Evolutionary conservation across 1,284 basidiomycete species (phyloP).

Genomic region (Ceratobasidium sp.): DNA sequence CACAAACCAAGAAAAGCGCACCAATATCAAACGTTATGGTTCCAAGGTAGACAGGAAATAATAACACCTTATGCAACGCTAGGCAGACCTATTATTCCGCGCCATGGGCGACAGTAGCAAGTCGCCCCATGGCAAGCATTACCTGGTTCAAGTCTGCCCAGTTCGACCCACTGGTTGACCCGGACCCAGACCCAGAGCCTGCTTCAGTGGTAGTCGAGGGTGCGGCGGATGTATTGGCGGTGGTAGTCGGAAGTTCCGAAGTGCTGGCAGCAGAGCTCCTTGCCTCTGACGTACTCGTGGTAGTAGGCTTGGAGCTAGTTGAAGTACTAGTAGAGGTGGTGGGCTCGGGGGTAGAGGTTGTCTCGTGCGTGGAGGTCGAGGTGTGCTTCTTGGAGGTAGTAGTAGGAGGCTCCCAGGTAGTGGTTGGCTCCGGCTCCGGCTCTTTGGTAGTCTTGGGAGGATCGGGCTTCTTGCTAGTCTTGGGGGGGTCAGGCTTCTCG

Average conservation of each 20-base stretch:
- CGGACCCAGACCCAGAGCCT: slow-evolving; percentile 14
- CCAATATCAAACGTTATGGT: not conserved
- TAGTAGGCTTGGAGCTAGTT: slow-evolving; percentile 30
- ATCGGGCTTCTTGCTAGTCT: slow-evolving; percentile 26
- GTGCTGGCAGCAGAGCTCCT: slow-evolving; percentile 20
- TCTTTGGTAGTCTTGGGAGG: slow-evolving; percentile 20
- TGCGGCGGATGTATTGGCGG: slow-evolving; percentile 4
- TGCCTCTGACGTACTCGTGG: slow-evolving; percentile 31
- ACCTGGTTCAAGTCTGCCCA: slow-evolving; percentile 26
- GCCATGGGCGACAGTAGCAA: slow-evolving; percentile 13
- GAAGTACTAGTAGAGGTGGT: slow-evolving; percentile 14
- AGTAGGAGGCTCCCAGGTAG: not conserved
- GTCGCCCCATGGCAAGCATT: slow-evolving; percentile 39
- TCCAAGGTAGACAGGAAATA: not conserved
- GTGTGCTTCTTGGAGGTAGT: slow-evolving; percentile 22
- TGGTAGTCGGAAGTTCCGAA: slow-evolving; percentile 7
- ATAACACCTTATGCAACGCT: not conserved
- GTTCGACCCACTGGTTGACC: slow-evolving; percentile 24
- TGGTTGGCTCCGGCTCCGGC: slow-evolving; percentile 16
- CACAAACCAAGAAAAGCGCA: not conserved
- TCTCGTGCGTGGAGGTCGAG: slow-evolving; percentile 17
- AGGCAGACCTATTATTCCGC: not conserved
- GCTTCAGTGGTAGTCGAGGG: slow-evolving; percentile 13
- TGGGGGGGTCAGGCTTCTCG: slow-evolving; percentile 18
- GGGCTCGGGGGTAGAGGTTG: slow-evolving; percentile 20